These are phyloP conservation scores for Sergeia podlipaevii DNA, from an alignment of 208 protist species.

Conservation along the genomic window DNA sequence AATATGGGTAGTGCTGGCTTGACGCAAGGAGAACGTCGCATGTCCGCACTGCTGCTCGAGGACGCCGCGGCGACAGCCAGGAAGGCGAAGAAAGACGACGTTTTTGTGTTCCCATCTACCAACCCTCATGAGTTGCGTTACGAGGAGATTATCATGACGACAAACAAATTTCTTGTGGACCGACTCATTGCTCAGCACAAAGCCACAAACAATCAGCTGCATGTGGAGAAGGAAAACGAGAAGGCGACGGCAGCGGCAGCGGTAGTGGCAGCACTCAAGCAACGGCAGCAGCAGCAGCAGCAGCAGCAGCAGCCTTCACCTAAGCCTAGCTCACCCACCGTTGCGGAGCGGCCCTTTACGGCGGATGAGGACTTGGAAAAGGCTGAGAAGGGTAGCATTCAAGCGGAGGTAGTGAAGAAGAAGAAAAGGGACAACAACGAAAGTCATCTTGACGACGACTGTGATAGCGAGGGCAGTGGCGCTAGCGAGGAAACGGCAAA, in stretches of 20 bases:
- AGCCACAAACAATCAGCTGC: neutral
- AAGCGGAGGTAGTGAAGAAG: neutral
- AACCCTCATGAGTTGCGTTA: conserved; percentile 64
- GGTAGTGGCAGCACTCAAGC: too few species aligned
- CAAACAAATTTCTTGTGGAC: conserved; percentile 6
- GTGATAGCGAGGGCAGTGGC: neutral
- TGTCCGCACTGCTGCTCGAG: neutral
- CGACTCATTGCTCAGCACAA: conserved; percentile 6
- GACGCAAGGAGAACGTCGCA: too few species aligned
- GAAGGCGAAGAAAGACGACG: neutral
- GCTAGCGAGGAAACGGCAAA: neutral
- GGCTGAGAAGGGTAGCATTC: neutral
- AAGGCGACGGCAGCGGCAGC: too few species aligned
- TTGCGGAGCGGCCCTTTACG: too few species aligned
- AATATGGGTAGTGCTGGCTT: too few species aligned
- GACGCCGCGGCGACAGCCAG: neutral
- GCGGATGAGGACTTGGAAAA: conserved; percentile 3
- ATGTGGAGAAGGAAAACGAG: too few species aligned
- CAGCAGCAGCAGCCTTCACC: conserved; percentile 8
- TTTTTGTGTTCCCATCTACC: conserved; percentile 30
- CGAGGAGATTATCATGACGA: conserved; percentile 14
- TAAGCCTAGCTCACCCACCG: too few species aligned
- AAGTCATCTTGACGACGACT: neutral
- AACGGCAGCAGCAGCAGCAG: conserved; percentile 2
- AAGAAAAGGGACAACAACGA: neutral